Percentiles rank a stretch among this genome's conserved stretches.
Evolutionary conservation across 371 early-diverging fungal species (phyloP).

Genomic region (Batkoa obscura): DNA sequence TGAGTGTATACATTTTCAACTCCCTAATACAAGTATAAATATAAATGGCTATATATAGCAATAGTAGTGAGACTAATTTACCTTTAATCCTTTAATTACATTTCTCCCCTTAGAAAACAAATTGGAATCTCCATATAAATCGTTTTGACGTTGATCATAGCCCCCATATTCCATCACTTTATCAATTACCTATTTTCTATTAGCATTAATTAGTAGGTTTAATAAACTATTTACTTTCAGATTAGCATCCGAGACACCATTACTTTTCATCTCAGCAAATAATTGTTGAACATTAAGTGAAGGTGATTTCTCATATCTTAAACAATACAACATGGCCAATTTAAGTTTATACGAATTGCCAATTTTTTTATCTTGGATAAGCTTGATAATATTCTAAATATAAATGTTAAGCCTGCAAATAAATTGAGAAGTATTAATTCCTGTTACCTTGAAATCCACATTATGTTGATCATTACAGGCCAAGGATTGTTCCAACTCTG

Average conservation of each 20-base stretch:
- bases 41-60: neutral
- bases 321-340: conserved; percentile 61
- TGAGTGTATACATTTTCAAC: conserved; percentile 97
- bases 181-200: conserved; percentile 28
- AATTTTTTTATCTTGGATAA: conserved; percentile 41
- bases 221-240: no score
- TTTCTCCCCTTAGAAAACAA: conserved; percentile 61
- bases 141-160: conserved; percentile 63
- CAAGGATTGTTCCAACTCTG: conserved; percentile 85
- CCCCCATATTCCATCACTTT: conserved; percentile 62
- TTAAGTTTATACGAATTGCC: conserved; percentile 56
- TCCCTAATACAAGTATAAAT: conserved; percentile 20
- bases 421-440: neutral
- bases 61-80: no score
- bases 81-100: conserved; percentile 67
- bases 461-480: conserved; percentile 72
- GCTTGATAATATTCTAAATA: conserved; percentile 28
- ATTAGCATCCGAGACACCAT: no score
- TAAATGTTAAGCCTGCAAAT: neutral
- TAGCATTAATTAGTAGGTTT: no score
- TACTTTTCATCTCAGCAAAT: no score
- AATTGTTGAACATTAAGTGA: no score
- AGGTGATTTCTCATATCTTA: conserved; percentile 81
- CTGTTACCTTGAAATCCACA: conserved; percentile 60
- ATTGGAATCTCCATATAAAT: conserved; percentile 66